Evolutionary conservation across 2,329 filamentous ascomycete genomes (phyloP).

Genomic region (Colletotrichum navitas): DNA sequence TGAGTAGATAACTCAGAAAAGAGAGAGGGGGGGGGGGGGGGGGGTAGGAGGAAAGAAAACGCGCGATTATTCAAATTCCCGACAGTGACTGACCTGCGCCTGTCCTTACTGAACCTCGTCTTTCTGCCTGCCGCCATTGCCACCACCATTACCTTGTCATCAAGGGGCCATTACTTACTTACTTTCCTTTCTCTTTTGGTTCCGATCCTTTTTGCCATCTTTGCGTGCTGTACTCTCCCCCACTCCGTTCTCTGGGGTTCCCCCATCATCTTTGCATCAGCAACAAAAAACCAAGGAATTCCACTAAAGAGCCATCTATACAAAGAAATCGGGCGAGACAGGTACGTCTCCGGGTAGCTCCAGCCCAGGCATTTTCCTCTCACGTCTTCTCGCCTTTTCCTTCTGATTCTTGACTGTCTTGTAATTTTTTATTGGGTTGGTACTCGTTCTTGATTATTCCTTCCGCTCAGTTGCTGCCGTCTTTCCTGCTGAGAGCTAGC

Average conservation of each 20-base stretch:
- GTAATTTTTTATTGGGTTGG: neutral
- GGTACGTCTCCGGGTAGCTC: neutral
- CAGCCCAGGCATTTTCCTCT: neutral
- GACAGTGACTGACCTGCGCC: slow-evolving; percentile 1
- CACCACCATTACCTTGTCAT: slow-evolving; percentile 13
- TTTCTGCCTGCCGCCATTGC: neutral
- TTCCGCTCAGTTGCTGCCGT: neutral
- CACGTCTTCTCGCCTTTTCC: neutral
- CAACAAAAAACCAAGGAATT: slow-evolving; percentile 19
- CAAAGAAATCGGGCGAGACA: slow-evolving; percentile 11
- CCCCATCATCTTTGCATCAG: slow-evolving; percentile 19
- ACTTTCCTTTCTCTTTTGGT: slow-evolving; percentile 6
- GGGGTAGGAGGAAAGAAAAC: neutral
- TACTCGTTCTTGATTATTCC: neutral
- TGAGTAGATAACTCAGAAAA: neutral
- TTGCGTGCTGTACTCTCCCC: slow-evolving; percentile 8
- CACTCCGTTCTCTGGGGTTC: neutral
- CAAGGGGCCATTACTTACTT: slow-evolving; percentile 19
- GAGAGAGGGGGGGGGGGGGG: neutral
- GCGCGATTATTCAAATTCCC: slow-evolving; percentile 28
- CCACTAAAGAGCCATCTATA: neutral
- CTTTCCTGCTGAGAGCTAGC: neutral
- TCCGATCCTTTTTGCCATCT: slow-evolving; percentile 23
- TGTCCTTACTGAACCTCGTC: slow-evolving; percentile 17
- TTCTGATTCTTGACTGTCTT: too few species aligned